Conservation (phyloP, 495 filamentous ascomycete genomes). For the Penicillium roqueforti region DNA sequence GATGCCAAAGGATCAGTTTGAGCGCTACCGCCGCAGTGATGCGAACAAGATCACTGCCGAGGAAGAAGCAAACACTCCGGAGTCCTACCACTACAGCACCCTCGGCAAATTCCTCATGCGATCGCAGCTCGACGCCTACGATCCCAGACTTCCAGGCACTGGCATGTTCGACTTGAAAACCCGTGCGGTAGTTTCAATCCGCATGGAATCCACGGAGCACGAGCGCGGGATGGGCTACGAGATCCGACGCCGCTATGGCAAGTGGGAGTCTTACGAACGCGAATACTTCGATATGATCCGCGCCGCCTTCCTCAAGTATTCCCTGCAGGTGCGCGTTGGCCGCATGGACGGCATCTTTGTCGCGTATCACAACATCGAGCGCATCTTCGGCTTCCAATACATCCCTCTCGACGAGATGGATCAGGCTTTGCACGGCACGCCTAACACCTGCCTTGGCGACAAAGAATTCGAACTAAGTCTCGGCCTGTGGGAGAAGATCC, state of each 20-base stretch:
- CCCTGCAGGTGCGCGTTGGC: constrained; percentile 90
- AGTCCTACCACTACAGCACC: constrained; percentile 84
- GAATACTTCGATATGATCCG: constrained; percentile 98
- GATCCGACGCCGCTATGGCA: constrained; percentile 66
- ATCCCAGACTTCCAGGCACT: constrained; percentile 78
- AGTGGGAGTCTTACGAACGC: constrained; percentile 86
- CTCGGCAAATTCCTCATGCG: constrained; percentile 90
- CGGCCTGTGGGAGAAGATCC: constrained; percentile 66
- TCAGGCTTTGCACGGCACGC: constrained; percentile 68
- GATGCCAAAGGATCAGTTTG: constrained; percentile 70
- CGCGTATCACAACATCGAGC: constrained; percentile 92
- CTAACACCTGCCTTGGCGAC: constrained; percentile 64
- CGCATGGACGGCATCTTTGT: constrained; percentile 99
- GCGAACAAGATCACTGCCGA: constrained; percentile 59
- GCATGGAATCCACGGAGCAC: constrained; percentile 72
- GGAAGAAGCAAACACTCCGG: constrained; percentile 60
- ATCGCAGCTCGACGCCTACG: constrained; percentile 91
- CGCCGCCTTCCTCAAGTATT: constrained; percentile 93
- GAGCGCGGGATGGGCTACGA: constrained; percentile 82
- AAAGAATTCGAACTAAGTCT: constrained; percentile 82
- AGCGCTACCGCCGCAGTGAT: constrained; percentile 69
- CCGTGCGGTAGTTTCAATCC: constrained; percentile 81
- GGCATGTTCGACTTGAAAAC: constrained; percentile 99
- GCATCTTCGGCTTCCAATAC: constrained; percentile 98
- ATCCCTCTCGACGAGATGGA: constrained; percentile 86